phyloP scores from a whole-genome alignment of 176 grass and related monocot genomes.

The Triticum turgidum region DNA sequence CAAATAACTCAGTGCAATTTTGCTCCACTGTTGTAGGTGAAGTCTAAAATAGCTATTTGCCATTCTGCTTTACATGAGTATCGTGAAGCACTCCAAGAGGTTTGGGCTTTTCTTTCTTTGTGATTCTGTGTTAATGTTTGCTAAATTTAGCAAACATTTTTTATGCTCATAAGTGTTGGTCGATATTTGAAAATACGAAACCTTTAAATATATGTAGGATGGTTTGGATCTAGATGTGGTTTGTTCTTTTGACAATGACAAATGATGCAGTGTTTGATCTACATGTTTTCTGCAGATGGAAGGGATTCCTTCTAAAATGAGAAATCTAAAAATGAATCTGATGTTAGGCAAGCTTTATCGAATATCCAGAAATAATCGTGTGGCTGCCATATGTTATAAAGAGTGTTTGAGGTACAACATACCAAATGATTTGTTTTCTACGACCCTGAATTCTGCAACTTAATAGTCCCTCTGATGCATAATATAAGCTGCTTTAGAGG shows the following conservation, averaged over 20 bases:
- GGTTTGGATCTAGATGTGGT: neutral
- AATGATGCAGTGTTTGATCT: neutral
- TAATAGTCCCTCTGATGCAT: neutral
- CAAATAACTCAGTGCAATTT: conserved; percentile 27
- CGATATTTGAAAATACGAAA: neutral
- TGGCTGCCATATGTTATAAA: conserved; percentile 83
- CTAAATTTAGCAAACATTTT: neutral
- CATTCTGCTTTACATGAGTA: conserved; percentile 80
- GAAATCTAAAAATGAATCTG: conserved; percentile 91
- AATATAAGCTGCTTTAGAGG: neutral
- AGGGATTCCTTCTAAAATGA: conserved; percentile 86
- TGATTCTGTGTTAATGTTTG: neutral
- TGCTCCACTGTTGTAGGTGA: conserved; percentile 59
- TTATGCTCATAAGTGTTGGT: neutral
- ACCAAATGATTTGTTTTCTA: conserved; percentile 19
- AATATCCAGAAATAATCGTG: conserved; percentile 78
- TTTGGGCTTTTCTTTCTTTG: conserved; percentile 22
- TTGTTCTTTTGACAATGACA: neutral
- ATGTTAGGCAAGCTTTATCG: conserved; percentile 88
- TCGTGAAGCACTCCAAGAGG: conserved; percentile 90
- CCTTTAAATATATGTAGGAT: neutral
- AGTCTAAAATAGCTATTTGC: conserved; percentile 88
- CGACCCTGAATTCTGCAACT: neutral
- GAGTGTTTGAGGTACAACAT: conserved; percentile 80
- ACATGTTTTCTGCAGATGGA: conserved; percentile 74